Percentiles rank a stretch among this genome's conserved stretches.
Evolutionary conservation across 2,329 filamentous ascomycete genomes (phyloP).

Genomic region (Macrophomina pseudophaseolina): DNA sequence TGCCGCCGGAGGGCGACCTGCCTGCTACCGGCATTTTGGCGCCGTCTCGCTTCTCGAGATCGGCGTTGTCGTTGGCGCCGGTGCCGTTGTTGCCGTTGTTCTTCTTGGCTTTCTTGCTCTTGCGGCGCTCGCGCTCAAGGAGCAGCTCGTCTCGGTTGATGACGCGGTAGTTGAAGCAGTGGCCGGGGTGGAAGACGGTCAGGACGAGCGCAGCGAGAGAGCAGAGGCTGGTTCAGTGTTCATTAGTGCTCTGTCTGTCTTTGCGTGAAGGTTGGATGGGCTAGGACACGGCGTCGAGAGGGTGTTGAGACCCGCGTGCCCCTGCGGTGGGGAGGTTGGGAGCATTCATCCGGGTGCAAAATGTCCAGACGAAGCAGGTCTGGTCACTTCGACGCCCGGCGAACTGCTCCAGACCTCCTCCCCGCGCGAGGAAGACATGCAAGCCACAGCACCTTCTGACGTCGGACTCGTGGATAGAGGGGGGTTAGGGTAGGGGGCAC

Average conservation of each 20-base stretch:
- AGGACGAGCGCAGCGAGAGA: constrained; percentile 49
- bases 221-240: constrained; percentile 2
- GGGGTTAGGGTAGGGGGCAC: not conserved
- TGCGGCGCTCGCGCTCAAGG: not conserved
- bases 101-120: not conserved
- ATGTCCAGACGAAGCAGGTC: no score
- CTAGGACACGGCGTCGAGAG: no score
- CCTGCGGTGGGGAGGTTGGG: no score
- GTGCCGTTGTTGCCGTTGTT: no score
- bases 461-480: no score
- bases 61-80: not conserved
- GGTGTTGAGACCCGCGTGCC: no score
- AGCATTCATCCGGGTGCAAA: no score
- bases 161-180: constrained; percentile 19
- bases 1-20: not conserved
- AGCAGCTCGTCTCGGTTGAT: constrained; percentile 11
- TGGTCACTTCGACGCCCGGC: no score
- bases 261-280: constrained; percentile 44
- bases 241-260: constrained; percentile 53
- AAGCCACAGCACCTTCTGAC: no score
- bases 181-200: constrained; percentile 54
- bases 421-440: no score
- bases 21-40: no score
- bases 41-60: not conserved
- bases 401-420: no score